Base-by-base conservation (phyloP, 495 filamentous ascomycete species). In the Tuber borchii region DNA sequence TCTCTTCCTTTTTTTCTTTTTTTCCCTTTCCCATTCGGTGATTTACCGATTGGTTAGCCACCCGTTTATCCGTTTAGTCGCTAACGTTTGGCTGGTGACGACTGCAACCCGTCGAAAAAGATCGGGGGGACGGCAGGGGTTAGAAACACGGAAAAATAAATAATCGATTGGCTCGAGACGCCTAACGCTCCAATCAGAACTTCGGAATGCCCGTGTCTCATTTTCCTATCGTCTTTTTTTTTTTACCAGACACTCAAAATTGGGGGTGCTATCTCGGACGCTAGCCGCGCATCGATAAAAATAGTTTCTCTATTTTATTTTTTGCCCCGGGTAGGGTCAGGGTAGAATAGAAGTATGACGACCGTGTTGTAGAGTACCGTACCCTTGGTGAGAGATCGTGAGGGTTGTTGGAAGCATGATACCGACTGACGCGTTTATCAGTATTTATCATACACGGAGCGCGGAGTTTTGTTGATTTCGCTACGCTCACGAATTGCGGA, bases 231-330 rank as follows among this genome's bases (percentile, higher is more conserved):
- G 3, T 48, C 0, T 40, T 40, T 40, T 40, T 6, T 40, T 40
- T 40, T 40, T 40, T 40, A 40, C 39, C 3, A 40, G 39, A 40
- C 1, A 2, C 39, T 40, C 2, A 40, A 40, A 4, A 40, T 40
- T 40, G 39, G 39, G 39, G 39, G 39, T 40, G 39, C 39, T 40
- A 40, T 40, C n/a, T n/a, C n/a, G n/a, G n/a, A n/a, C n/a, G n/a
- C n/a, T 61, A 61, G 56, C 56, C 56, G 56, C 56, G 56, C 56
- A 65, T 17, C n/a, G 56, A 65, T 34, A 31, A 65, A 34, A 65
- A 65, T 65, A 65, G 56, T 14, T 56, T 10, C 2, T 26, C 10
- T 61, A 1, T 61, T 10, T 26, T 65, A 48, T n/a, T 56, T 56
- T 56, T 10, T 9, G 48, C 8, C n/a, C 9, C 9, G 48, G 45